Percentiles rank a stretch among this genome's conserved stretches.
phyloP scores from a whole-genome alignment of 2,329 filamentous ascomycete species.

The Alternaria novae-zelandiae region DNA sequence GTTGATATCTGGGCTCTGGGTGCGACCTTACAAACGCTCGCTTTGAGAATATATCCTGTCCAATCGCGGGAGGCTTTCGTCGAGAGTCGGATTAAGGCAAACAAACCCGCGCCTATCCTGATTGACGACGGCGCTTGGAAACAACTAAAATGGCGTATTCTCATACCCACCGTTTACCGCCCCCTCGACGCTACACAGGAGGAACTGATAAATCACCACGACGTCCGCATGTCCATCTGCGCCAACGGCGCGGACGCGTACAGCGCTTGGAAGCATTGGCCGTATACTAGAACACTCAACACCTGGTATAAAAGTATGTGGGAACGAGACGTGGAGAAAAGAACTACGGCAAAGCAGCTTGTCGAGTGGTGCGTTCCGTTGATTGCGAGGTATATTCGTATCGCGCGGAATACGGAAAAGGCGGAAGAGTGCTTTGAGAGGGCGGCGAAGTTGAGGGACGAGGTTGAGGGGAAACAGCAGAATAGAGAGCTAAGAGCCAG shows the following conservation, averaged over 20 bases:
- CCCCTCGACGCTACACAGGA: constrained; percentile 17
- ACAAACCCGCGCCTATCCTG: neutral
- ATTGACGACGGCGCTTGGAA: neutral
- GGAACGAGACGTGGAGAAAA: neutral
- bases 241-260: neutral
- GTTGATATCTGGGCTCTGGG: constrained; percentile 34
- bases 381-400: constrained; percentile 2
- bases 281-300: constrained; percentile 16
- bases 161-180: constrained; percentile 13
- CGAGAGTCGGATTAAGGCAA: neutral
- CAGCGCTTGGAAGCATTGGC: neutral
- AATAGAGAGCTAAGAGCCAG: neutral
- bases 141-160: neutral
- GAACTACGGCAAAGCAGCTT: constrained; percentile 1
- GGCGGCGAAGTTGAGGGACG: neutral
- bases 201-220: constrained; percentile 1
- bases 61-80: constrained; percentile 13
- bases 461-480: neutral
- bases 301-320: constrained; percentile 21
- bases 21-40: constrained; percentile 27
- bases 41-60: constrained; percentile 13
- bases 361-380: neutral
- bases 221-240: neutral
- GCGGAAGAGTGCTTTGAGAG: neutral
- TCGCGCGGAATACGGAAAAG: neutral